Evolutionary conservation across 345 rosid species (phyloP).

Genomic region (sweet orange (Citrus sinensis)): DNA sequence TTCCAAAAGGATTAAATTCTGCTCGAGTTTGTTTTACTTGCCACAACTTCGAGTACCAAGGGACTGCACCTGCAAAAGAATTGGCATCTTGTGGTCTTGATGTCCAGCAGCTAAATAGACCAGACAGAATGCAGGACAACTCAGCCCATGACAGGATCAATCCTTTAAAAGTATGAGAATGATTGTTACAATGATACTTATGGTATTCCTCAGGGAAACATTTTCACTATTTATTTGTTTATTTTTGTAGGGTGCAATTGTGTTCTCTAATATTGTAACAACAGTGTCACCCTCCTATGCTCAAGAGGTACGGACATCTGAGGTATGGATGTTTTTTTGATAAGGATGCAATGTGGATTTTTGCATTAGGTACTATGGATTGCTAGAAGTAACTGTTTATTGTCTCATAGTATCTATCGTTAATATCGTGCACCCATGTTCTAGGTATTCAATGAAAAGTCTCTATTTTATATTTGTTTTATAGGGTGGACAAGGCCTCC

Average conservation of each 20-base stretch:
- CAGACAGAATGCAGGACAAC: slow-evolving; percentile 97
- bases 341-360: neutral
- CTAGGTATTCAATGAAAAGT: neutral
- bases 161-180: slow-evolving; percentile 66
- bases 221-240: slow-evolving; percentile 7
- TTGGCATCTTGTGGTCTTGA: slow-evolving; percentile 92
- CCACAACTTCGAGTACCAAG: slow-evolving; percentile 99
- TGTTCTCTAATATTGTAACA: slow-evolving; percentile 95
- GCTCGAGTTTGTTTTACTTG: slow-evolving; percentile 98
- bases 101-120: slow-evolving; percentile 77
- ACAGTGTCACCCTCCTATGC: slow-evolving; percentile 98
- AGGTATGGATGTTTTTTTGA: slow-evolving; percentile 44
- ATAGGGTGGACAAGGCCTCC: slow-evolving; percentile 94
- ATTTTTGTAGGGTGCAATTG: slow-evolving; percentile 77
- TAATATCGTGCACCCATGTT: neutral
- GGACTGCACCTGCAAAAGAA: slow-evolving; percentile 79
- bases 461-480: slow-evolving; percentile 6
- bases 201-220: neutral
- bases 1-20: slow-evolving; percentile 86
- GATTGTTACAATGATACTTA: neutral
- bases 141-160: slow-evolving; percentile 71
- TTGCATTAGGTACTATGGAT: neutral
- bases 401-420: neutral
- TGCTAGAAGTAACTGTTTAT: neutral
- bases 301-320: slow-evolving; percentile 87